These are phyloP conservation scores for Cutaneotrichosporon sp. DNA, from an alignment of 1,284 basidiomycete genomes.

Conservation along the genomic window DNA sequence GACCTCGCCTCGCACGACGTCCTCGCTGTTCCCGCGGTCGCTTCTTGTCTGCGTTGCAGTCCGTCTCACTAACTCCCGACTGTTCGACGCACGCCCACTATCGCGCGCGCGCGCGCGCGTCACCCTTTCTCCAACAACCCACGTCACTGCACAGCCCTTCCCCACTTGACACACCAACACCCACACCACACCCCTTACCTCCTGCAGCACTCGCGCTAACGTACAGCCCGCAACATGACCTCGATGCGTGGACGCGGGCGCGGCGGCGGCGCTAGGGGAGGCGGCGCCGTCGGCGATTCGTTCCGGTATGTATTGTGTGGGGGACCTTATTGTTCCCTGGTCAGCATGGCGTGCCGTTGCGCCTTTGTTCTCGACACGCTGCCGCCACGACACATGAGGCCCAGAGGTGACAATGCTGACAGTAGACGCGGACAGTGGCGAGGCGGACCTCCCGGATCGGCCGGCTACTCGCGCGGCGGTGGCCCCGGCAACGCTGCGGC, in stretches of 20 bases:
- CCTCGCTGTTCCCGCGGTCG: too few relatives aligned
- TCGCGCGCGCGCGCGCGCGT: too few relatives aligned
- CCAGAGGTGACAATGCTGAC: constrained; percentile 11
- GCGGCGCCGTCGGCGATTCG: constrained; percentile 12
- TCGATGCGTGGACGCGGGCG: constrained; percentile 22
- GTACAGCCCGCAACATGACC: constrained; percentile 11
- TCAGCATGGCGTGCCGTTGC: too few relatives aligned
- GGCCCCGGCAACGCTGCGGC: not conserved
- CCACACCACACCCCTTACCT: not conserved
- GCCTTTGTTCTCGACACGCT: not conserved
- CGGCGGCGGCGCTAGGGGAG: constrained; percentile 19
- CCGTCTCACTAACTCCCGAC: not conserved
- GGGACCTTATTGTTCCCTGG: not conserved
- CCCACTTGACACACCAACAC: not conserved
- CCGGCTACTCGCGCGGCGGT: constrained; percentile 19
- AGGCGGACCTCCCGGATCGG: constrained; percentile 34
- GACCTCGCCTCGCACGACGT: too few relatives aligned
- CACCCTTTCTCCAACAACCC: too few relatives aligned
- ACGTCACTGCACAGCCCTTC: not conserved
- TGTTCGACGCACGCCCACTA: not conserved
- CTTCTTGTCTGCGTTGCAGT: too few relatives aligned
- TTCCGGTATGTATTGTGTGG: constrained; percentile 6
- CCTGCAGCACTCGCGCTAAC: constrained; percentile 1
- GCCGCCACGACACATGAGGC: not conserved
- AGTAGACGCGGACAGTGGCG: constrained; percentile 38